phyloP scores from a whole-genome alignment of 2,329 filamentous ascomycete species.

The Fusarium foetens region DNA sequence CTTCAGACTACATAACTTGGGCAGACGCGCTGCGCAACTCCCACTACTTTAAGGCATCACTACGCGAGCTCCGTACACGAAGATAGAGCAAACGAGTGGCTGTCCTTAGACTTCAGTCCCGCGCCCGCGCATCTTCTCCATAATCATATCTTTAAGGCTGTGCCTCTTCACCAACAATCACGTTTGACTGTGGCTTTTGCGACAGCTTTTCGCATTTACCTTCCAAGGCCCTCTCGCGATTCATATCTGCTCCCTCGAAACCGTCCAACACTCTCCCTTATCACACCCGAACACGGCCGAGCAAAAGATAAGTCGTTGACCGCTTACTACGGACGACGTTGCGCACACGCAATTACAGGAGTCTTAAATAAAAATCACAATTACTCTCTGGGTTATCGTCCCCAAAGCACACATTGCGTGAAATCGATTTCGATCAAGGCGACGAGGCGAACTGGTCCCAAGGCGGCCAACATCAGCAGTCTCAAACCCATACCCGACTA shows the following conservation, averaged over 20 bases:
- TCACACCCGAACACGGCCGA: constrained; percentile 10
- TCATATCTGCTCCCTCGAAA: background rate
- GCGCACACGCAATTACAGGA: constrained; percentile 10
- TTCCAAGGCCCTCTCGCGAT: constrained; percentile 3
- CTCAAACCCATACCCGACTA: constrained; percentile 23
- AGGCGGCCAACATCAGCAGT: constrained; percentile 19
- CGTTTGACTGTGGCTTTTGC: constrained; percentile 13
- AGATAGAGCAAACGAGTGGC: constrained; percentile 20
- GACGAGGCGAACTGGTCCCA: constrained; percentile 15
- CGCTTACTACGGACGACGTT: constrained; percentile 22
- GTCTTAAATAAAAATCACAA: constrained; percentile 15
- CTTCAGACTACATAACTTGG: constrained; percentile 6
- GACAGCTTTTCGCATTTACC: constrained; percentile 12
- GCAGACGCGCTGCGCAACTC: constrained; percentile 26
- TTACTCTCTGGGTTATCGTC: background rate
- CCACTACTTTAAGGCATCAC: constrained; percentile 25
- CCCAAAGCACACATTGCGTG: background rate
- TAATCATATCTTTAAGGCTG: constrained; percentile 21
- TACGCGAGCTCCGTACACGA: constrained; percentile 25
- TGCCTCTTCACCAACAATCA: constrained; percentile 16
- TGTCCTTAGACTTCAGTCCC: background rate
- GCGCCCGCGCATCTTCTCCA: background rate
- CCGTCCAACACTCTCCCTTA: background rate
- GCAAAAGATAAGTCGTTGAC: constrained; percentile 4
- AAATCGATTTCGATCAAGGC: constrained; percentile 3